Evolutionary conservation across 2,329 filamentous ascomycete genomes (phyloP).

Genomic region (Didymella lethalis): DNA sequence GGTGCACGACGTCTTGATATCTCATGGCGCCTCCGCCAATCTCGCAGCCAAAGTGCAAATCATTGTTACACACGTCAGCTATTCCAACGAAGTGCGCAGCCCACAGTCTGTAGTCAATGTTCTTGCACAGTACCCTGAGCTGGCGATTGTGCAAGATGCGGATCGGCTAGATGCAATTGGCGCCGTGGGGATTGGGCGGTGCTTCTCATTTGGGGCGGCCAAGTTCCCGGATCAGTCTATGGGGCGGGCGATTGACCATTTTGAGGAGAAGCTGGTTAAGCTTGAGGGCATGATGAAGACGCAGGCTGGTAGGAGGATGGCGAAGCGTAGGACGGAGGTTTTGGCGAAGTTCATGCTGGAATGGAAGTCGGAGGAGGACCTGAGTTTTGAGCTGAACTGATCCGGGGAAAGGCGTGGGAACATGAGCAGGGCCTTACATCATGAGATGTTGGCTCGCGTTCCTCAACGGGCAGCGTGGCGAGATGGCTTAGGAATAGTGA

Average conservation of each 20-base stretch:
- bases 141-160: slow-evolving; percentile 89
- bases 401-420: not conserved
- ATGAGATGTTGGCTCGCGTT: too few species aligned
- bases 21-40: slow-evolving; percentile 62
- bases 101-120: slow-evolving; percentile 67
- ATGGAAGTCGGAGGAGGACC: slow-evolving; percentile 25
- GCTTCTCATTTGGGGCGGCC: slow-evolving; percentile 75
- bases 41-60: slow-evolving; percentile 73
- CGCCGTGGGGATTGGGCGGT: slow-evolving; percentile 80
- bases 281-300: slow-evolving; percentile 51
- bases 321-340: slow-evolving; percentile 23
- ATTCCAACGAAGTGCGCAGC: slow-evolving; percentile 74
- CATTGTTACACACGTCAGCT: slow-evolving; percentile 80
- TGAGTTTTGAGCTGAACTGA: slow-evolving; percentile 29
- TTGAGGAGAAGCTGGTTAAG: slow-evolving; percentile 47
- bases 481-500: not conserved
- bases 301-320: slow-evolving; percentile 32
- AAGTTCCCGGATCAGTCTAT: slow-evolving; percentile 38
- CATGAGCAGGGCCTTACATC: not conserved
- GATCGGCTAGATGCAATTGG: slow-evolving; percentile 92
- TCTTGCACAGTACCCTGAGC: slow-evolving; percentile 72
- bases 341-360: slow-evolving; percentile 28
- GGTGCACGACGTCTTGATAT: slow-evolving; percentile 63
- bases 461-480: too few species aligned
- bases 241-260: slow-evolving; percentile 45